These are phyloP conservation scores for Fusarium liriodendri DNA, from an alignment of 2,329 filamentous ascomycete species.

Conservation along the genomic window DNA sequence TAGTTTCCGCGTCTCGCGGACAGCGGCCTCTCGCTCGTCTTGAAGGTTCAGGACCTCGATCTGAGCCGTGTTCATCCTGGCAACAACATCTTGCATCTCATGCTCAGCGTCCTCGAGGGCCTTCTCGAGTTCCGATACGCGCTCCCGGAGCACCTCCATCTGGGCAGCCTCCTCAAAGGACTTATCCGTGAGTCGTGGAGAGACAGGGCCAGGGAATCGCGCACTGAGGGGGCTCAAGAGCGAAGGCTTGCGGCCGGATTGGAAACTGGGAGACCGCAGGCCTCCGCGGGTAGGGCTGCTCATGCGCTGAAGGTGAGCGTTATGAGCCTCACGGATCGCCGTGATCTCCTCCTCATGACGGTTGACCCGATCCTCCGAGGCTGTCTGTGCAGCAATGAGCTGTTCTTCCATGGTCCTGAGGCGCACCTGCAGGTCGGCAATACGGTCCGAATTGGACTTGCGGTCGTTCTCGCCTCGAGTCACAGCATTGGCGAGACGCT, in stretches of 20 bases:
- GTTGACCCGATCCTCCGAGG: conserved; percentile 84
- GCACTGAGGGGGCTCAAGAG: conserved; percentile 51
- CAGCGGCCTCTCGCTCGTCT: conserved; percentile 78
- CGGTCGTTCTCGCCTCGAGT: conserved; percentile 87
- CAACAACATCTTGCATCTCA: conserved; percentile 86
- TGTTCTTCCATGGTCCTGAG: conserved; percentile 87
- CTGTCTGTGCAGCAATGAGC: conserved; percentile 83
- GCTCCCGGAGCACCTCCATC: conserved; percentile 79
- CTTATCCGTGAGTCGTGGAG: conserved; percentile 65
- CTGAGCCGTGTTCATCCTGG: conserved; percentile 83
- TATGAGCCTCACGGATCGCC: conserved; percentile 80
- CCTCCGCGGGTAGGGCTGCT: conserved; percentile 58
- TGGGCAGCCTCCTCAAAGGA: conserved; percentile 78
- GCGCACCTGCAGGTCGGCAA: conserved; percentile 83
- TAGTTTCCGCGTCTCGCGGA: conserved; percentile 76
- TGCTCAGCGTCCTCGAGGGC: conserved; percentile 69
- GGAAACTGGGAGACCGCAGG: conserved; percentile 48
- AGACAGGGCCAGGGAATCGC: conserved; percentile 47
- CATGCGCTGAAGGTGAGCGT: conserved; percentile 79
- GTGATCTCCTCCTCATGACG: conserved; percentile 89
- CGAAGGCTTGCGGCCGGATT: conserved; percentile 47
- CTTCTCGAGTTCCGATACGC: conserved; percentile 86
- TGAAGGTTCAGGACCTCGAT: conserved; percentile 86
- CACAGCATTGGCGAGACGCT: conserved; percentile 82
- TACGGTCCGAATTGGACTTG: conserved; percentile 80